Base-by-base conservation (phyloP, 2,329 filamentous ascomycete species). In the Alternaria triticina region DNA sequence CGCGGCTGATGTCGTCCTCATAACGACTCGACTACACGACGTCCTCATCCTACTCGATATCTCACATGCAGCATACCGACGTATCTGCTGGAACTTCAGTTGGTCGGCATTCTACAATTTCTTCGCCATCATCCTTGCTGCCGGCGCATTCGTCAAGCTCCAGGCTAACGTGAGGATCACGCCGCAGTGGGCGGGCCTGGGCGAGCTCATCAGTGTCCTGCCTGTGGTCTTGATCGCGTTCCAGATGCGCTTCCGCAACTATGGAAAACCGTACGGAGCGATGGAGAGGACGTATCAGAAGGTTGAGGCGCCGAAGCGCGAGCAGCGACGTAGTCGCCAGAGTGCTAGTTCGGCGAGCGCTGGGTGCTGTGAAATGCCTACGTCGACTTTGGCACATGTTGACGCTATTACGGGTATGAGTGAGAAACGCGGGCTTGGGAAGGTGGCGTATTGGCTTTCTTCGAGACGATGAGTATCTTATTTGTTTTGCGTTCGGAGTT, bases 31-130 rank as follows among this genome's bases (percentile, higher is more conserved):
- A 3, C 83, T 94, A 0, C 67, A 73, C 0, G 87, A 89, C 0
- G 79, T 95, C 1, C 71, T 89, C 1, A 82, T 83, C 1, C 79
- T 90, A 33, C 84, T 94, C 2, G 83, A 87, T 47, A 75, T 90
- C 2, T 84, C 82, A 1, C 70, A 69, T 13, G 77, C 75, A 2
- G 77, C 84, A 0, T 79, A 83, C 43, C 63, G 68, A 22, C 76
- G 76, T 30, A 80, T 86, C 67, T 74, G 80, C 17, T 87, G 92
- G 80, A 93, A 93, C 73, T 92, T 94, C 73, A 81, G 71, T 0
- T 94, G 91, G 91, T 86, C 87, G 33, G 86, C 86, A 36, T 77
- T 91, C 0, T 94, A 94, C 79, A 94, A 94, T 68, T 54, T 88
- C 1, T 84, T 90, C 58, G 91, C 91, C 0, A 82, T 94, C 5